A percentile compares a stretch with the other conserved stretches of the same genome.
Evolutionary conservation across 441 rosid genomes (phyloP).

Genomic region (Mallotus japonicus): DNA sequence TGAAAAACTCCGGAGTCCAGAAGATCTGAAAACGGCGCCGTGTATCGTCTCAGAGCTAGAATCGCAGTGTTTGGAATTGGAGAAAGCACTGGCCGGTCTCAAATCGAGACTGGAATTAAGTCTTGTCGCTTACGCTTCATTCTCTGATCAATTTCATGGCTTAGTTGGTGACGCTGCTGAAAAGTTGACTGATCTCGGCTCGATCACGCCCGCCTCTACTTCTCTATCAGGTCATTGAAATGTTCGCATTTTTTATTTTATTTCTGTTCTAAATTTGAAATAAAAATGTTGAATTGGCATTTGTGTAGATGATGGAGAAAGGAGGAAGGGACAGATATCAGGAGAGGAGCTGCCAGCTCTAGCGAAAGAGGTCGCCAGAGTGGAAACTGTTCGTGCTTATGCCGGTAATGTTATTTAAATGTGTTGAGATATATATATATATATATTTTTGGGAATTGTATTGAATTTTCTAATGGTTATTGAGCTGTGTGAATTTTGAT

Average conservation of each 20-base stretch:
- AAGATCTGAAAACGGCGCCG: constrained; percentile 46
- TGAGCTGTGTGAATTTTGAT: too few relatives aligned
- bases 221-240: constrained; percentile 39
- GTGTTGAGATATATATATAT: too few relatives aligned
- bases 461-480: too few relatives aligned
- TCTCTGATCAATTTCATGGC: constrained; percentile 52
- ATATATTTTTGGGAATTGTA: too few relatives aligned
- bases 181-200: constrained; percentile 52
- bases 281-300: not conserved
- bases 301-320: constrained; percentile 24
- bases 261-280: not conserved
- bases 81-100: constrained; percentile 46
- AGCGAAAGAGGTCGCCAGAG: constrained; percentile 86
- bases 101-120: constrained; percentile 54
- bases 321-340: constrained; percentile 38
- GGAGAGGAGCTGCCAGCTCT: constrained; percentile 75
- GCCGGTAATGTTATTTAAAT: constrained; percentile 42
- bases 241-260: not conserved
- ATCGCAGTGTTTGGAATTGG: constrained; percentile 54
- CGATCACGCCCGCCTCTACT: constrained; percentile 34
- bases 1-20: constrained; percentile 42
- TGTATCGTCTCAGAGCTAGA: constrained; percentile 51
- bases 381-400: constrained; percentile 77
- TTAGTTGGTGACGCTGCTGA: constrained; percentile 37
- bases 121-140: constrained; percentile 56